Percentiles rank a stretch among this genome's conserved stretches.
Evolutionary conservation across 495 filamentous ascomycete species (phyloP).

Genomic region (Aspergillus taichungensis): DNA sequence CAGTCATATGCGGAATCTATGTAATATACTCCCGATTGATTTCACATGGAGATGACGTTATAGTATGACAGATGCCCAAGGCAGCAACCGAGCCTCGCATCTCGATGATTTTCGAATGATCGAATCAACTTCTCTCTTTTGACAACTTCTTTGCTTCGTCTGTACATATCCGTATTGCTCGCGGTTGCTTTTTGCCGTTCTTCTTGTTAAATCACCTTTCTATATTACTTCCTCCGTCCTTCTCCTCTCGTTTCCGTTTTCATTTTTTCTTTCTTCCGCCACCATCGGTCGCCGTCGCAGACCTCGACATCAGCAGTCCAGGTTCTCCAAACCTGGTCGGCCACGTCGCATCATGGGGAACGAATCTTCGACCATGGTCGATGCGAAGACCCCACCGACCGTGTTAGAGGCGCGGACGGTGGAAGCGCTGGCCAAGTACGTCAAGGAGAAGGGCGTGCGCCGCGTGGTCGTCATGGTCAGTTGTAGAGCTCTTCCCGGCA

Average conservation of each 20-base stretch:
- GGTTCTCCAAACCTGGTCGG: conserved; percentile 12
- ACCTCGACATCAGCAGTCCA: conserved; percentile 17
- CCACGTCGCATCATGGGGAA: conserved; percentile 53
- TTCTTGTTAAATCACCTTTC: background rate
- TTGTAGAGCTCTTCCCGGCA: background rate
- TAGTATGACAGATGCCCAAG: no score
- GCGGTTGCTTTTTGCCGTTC: background rate
- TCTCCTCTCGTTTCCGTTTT: conserved; percentile 1
- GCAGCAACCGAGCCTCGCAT: no score
- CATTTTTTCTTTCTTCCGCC: conserved; percentile 1
- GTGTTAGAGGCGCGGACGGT: conserved; percentile 60
- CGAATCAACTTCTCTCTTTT: no score
- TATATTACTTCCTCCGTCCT: background rate
- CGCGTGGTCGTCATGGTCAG: conserved; percentile 70
- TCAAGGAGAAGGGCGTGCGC: conserved; percentile 55
- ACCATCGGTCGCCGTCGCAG: conserved; percentile 30
- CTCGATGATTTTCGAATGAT: no score
- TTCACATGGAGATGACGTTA: no score
- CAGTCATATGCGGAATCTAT: no score
- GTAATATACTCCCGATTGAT: no score
- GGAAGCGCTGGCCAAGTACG: conserved; percentile 63
- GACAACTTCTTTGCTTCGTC: no score
- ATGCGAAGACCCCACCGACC: conserved; percentile 52
- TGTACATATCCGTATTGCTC: no score
- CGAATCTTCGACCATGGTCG: conserved; percentile 53